phyloP scores from a whole-genome alignment of 306 rosid genomes.

The Vigna mungo region DNA sequence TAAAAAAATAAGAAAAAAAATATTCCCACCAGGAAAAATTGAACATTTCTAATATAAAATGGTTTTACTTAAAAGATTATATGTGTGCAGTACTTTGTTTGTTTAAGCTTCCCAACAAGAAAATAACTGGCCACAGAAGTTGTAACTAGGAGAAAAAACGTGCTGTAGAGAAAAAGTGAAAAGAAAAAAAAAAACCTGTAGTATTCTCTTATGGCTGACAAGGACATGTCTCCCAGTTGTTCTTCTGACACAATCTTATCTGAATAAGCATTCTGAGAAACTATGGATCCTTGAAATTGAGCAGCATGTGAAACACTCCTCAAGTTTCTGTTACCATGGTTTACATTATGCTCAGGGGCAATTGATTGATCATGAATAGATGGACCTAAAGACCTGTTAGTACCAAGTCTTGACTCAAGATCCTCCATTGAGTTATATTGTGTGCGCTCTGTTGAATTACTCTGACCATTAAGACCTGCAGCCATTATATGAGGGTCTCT shows the following conservation, averaged over 20 bases:
- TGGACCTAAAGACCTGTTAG: constrained; percentile 63
- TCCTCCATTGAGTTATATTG: constrained; percentile 62
- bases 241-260: constrained; percentile 65
- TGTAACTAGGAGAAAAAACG: constrained; percentile 15
- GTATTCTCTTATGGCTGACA: constrained; percentile 84
- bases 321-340: constrained; percentile 60
- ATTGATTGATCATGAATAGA: constrained; percentile 63
- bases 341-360: constrained; percentile 59
- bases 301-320: constrained; percentile 63
- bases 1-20: no score
- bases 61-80: neutral
- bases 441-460: constrained; percentile 56
- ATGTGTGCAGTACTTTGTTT: neutral
- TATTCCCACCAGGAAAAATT: neutral
- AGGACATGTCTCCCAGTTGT: constrained; percentile 60
- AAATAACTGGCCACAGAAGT: neutral
- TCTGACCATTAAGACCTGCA: constrained; percentile 65
- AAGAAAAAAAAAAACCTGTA: constrained; percentile 66
- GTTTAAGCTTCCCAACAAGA: constrained; percentile 3
- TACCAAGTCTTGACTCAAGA: constrained; percentile 45
- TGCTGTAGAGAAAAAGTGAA: neutral
- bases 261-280: constrained; percentile 53
- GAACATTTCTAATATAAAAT: neutral
- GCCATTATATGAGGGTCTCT: constrained; percentile 67
- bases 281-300: constrained; percentile 53